A percentile compares a stretch with the other conserved stretches of the same genome.
phyloP scores from a whole-genome alignment of 352 stramenopile genomes.

The Phytophthora sansomeana region DNA sequence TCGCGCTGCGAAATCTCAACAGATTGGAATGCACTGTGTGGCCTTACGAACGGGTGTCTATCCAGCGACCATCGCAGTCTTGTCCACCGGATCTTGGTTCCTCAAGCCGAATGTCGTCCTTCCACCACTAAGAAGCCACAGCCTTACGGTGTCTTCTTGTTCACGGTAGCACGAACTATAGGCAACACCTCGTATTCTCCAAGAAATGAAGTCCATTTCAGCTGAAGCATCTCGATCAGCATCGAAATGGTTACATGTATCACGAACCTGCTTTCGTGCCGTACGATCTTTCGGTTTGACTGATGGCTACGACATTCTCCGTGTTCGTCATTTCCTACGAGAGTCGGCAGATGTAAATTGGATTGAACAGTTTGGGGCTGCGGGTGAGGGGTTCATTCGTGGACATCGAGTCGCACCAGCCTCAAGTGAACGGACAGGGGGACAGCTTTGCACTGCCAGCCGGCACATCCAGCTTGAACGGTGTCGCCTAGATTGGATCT shows the following conservation, averaged over 20 bases:
- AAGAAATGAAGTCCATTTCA: neutral
- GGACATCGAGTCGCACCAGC: slow-evolving; percentile 6
- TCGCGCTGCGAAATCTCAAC: slow-evolving; percentile 27
- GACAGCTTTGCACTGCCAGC: slow-evolving; percentile 15
- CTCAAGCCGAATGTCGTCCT: slow-evolving; percentile 22
- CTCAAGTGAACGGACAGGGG: neutral
- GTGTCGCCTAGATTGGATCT: neutral
- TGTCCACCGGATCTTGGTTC: slow-evolving; percentile 5
- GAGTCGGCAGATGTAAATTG: slow-evolving; percentile 29
- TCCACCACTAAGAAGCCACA: neutral
- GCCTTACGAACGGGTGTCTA: slow-evolving; percentile 13
- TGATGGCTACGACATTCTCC: neutral
- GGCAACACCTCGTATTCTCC: neutral
- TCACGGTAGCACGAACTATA: neutral
- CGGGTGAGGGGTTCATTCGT: slow-evolving; percentile 25
- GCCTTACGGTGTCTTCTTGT: neutral
- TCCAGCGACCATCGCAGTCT: slow-evolving; percentile 17
- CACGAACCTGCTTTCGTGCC: neutral
- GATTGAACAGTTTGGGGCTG: slow-evolving; percentile 22
- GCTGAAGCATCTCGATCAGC: neutral
- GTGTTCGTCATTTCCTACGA: neutral
- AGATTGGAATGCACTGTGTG: slow-evolving; percentile 10
- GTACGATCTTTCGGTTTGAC: neutral
- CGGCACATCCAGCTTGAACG: slow-evolving; percentile 2
- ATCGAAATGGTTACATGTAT: neutral